Evolutionary conservation across 306 rosid genomes (phyloP).

Genomic region (Corylus avellana): DNA sequence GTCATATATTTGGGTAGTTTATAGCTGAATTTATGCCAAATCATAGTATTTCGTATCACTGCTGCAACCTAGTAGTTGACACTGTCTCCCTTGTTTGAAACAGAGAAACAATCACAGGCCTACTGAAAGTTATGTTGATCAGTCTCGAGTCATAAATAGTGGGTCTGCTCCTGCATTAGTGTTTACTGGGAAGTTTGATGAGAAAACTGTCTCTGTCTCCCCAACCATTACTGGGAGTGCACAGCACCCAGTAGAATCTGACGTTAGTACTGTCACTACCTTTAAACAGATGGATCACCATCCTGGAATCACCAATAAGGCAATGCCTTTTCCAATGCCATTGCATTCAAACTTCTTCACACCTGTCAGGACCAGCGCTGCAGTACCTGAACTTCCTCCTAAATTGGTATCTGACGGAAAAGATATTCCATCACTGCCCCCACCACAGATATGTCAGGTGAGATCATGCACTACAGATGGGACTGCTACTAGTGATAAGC

Average conservation of each 20-base stretch:
- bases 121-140: slow-evolving; percentile 59
- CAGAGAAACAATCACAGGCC: slow-evolving; percentile 69
- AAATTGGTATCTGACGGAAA: slow-evolving; percentile 56
- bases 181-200: slow-evolving; percentile 59
- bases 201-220: slow-evolving; percentile 51
- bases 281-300: slow-evolving; percentile 56
- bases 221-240: slow-evolving; percentile 53
- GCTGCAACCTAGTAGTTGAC: slow-evolving; percentile 22
- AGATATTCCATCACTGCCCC: slow-evolving; percentile 47
- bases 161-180: slow-evolving; percentile 59
- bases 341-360: slow-evolving; percentile 58
- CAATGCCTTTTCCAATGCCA: slow-evolving; percentile 52
- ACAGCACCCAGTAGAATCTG: slow-evolving; percentile 53
- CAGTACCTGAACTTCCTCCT: slow-evolving; percentile 51
- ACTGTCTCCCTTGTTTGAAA: slow-evolving; percentile 12
- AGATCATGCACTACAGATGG: slow-evolving; percentile 37
- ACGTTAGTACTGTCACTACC: slow-evolving; percentile 56
- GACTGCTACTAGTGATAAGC: slow-evolving; percentile 55
- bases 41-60: background rate
- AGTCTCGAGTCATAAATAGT: slow-evolving; percentile 47
- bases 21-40: slow-evolving; percentile 20
- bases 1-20: slow-evolving; percentile 15
- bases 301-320: slow-evolving; percentile 51
- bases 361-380: slow-evolving; percentile 42
- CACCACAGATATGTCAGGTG: slow-evolving; percentile 40